Conservation (phyloP, 257 asterid species). For the Nicotiana tabacum region DNA sequence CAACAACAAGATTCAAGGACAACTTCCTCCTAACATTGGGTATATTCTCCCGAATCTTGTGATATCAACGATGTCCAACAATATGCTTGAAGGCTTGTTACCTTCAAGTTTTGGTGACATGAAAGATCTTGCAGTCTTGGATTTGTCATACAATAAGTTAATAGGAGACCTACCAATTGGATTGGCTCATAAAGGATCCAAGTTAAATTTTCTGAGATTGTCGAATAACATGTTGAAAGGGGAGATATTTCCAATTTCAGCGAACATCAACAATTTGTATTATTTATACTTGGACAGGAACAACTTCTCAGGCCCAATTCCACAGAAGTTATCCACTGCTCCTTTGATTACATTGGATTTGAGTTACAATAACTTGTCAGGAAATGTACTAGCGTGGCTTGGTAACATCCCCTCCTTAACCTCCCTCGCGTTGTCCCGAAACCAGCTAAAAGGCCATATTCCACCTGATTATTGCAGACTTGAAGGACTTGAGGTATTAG, state of each 20-base stretch:
- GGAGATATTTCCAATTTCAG: background rate
- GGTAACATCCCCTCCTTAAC: conserved; percentile 3
- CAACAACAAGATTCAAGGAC: background rate
- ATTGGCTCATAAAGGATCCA: background rate
- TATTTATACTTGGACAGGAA: conserved; percentile 14
- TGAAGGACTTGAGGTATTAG: background rate
- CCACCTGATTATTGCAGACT: conserved; percentile 9
- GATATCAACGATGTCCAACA: background rate
- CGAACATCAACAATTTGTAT: background rate
- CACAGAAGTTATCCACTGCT: background rate
- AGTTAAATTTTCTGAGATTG: background rate
- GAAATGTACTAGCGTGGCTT: conserved; percentile 1
- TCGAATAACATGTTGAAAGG: conserved; percentile 9
- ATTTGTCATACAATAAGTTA: conserved; percentile 17
- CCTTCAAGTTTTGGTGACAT: conserved; percentile 13
- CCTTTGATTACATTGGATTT: background rate
- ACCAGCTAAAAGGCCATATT: background rate
- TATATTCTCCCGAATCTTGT: background rate
- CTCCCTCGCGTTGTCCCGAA: background rate
- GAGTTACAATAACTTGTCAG: background rate
- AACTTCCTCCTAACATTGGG: background rate
- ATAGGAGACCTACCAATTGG: conserved; percentile 5
- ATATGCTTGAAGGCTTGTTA: conserved; percentile 10
- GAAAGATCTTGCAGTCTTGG: background rate
- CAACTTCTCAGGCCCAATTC: conserved; percentile 17